Evolutionary conservation across 345 rosid species (phyloP).

Genomic region (Salix exigua): DNA sequence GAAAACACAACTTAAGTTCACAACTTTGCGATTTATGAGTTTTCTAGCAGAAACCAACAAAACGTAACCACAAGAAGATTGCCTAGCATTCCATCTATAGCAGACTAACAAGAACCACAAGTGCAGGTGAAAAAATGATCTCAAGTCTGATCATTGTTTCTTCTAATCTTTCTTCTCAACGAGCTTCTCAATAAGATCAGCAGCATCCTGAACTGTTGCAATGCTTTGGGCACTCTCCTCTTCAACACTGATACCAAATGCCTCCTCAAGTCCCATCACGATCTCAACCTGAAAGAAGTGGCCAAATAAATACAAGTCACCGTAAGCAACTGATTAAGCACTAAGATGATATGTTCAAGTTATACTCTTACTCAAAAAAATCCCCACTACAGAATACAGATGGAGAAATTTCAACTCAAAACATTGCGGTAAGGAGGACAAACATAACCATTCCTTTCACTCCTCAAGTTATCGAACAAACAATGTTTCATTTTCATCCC

Average conservation of each 20-base stretch:
- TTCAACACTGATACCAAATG: slow-evolving; percentile 63
- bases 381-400: not conserved
- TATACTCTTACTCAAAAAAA: not conserved
- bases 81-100: slow-evolving; percentile 5
- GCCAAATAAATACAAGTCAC: not conserved
- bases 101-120: slow-evolving; percentile 1
- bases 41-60: slow-evolving; percentile 5
- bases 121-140: not conserved
- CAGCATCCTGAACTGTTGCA: slow-evolving; percentile 75
- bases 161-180: slow-evolving; percentile 44
- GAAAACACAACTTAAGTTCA: not conserved
- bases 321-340: not conserved
- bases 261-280: slow-evolving; percentile 85
- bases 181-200: slow-evolving; percentile 72
- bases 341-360: not conserved
- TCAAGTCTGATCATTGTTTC: not conserved
- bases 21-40: not conserved
- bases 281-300: slow-evolving; percentile 61
- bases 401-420: not conserved
- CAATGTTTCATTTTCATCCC: not conserved
- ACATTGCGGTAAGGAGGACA: not conserved
- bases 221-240: slow-evolving; percentile 74
- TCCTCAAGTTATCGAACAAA: not conserved
- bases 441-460: not conserved
- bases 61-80: slow-evolving; percentile 1